A percentile compares a stretch with the other conserved stretches of the same genome.
Evolutionary conservation across 768 basidiomycete genomes (phyloP).

Genomic region (Agrocybe praecox): DNA sequence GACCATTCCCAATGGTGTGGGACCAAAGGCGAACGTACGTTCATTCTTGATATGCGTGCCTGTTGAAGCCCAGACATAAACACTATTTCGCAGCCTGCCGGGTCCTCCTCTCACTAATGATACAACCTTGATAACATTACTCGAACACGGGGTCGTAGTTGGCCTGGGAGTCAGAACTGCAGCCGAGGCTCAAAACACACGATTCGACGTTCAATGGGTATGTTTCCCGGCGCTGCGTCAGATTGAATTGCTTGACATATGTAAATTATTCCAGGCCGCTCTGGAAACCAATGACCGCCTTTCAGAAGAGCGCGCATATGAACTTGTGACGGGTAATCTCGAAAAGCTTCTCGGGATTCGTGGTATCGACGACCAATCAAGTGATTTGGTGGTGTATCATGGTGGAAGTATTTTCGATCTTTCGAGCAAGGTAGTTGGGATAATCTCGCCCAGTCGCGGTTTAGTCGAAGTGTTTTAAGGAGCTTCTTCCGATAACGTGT

Average conservation of each 20-base stretch:
- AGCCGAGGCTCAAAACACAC: conserved; percentile 74
- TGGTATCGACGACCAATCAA: conserved; percentile 39
- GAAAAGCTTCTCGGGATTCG: conserved; percentile 41
- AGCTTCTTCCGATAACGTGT: conserved; percentile 1
- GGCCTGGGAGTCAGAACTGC: conserved; percentile 68
- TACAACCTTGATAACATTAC: conserved; percentile 62
- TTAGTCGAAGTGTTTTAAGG: conserved; percentile 53
- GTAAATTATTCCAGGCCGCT: conserved; percentile 37
- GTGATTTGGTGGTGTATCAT: conserved; percentile 63
- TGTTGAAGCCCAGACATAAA: neutral
- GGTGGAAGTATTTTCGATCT: conserved; percentile 62
- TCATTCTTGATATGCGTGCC: neutral
- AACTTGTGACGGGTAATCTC: conserved; percentile 48
- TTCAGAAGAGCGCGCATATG: conserved; percentile 39
- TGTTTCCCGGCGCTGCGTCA: conserved; percentile 22
- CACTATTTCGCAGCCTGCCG: conserved; percentile 46
- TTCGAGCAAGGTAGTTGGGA: conserved; percentile 55
- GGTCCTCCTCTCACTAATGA: conserved; percentile 75
- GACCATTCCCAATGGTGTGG: conserved; percentile 77
- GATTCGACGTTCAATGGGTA: conserved; percentile 83
- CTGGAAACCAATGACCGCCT: conserved; percentile 50
- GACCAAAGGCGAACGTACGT: conserved; percentile 67
- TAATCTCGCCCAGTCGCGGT: conserved; percentile 53
- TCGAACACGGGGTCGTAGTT: conserved; percentile 78
- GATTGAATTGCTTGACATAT: neutral